phyloP scores from a whole-genome alignment of 2,329 filamentous ascomycete genomes.

The Exophiala oligosperma region DNA sequence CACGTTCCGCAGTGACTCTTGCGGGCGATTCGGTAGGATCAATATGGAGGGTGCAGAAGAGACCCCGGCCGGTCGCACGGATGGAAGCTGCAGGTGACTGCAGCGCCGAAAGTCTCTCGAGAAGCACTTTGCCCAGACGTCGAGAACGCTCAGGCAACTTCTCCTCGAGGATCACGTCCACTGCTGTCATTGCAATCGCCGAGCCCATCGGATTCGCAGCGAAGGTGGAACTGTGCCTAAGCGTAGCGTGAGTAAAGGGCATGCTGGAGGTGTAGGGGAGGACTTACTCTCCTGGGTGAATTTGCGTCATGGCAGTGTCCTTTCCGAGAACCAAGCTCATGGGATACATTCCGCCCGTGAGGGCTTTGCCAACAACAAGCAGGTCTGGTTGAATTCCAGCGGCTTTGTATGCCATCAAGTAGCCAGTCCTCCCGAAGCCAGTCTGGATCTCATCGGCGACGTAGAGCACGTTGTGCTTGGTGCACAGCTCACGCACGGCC shows the following conservation, averaged over 20 bases:
- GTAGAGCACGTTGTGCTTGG: slow-evolving; percentile 41
- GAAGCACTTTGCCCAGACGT: background rate
- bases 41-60: background rate
- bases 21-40: background rate
- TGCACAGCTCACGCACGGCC: background rate
- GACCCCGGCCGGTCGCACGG: background rate
- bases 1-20: background rate
- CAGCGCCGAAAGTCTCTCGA: background rate
- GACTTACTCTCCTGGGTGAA: background rate
- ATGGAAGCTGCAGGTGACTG: background rate
- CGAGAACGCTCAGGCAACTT: background rate
- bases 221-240: slow-evolving; percentile 2
- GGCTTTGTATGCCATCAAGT: slow-evolving; percentile 95
- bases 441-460: slow-evolving; percentile 95
- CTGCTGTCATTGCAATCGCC: background rate
- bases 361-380: slow-evolving; percentile 65
- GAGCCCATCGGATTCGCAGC: slow-evolving; percentile 2
- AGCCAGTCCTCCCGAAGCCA: slow-evolving; percentile 83
- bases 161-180: slow-evolving; percentile 6
- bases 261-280: no score
- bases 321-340: slow-evolving; percentile 3
- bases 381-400: slow-evolving; percentile 85
- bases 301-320: background rate
- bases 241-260: no score
- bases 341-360: slow-evolving; percentile 10